Evolutionary conservation across 2,329 filamentous ascomycete genomes (phyloP).

Genomic region (Bipolaris cookei): DNA sequence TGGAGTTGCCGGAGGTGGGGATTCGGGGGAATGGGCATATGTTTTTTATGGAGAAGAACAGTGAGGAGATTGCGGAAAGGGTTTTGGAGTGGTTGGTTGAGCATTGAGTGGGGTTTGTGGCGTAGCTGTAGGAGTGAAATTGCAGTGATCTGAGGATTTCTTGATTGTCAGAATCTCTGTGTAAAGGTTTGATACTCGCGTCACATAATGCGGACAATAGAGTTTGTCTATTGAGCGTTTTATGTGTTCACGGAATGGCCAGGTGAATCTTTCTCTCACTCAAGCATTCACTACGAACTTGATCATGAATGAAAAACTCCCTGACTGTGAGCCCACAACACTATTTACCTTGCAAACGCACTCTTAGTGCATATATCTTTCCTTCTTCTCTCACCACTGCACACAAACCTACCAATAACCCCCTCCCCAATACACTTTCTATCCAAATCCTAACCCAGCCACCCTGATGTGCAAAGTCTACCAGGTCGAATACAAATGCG

Average conservation of each 20-base stretch:
- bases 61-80: constrained; percentile 17
- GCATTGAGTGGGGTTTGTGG: background rate
- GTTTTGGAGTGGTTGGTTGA: background rate
- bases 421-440: background rate
- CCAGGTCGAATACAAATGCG: constrained; percentile 1
- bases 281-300: background rate
- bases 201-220: no score
- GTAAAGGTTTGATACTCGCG: no score
- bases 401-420: background rate
- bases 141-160: no score
- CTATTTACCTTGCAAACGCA: background rate
- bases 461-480: constrained; percentile 2
- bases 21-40: constrained; percentile 62
- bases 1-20: constrained; percentile 61
- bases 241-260: no score
- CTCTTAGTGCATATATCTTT: background rate
- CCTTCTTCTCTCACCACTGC: background rate
- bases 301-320: background rate
- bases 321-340: background rate
- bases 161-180: no score
- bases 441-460: background rate
- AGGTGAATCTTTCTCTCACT: background rate
- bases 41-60: constrained; percentile 46
- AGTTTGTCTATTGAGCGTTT: no score
- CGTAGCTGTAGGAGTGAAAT: no score